A percentile compares a stretch with the other conserved stretches of the same genome.
These are phyloP conservation scores for Cryomyces minteri DNA, from an alignment of 495 filamentous ascomycete genomes.

Conservation along the genomic window DNA sequence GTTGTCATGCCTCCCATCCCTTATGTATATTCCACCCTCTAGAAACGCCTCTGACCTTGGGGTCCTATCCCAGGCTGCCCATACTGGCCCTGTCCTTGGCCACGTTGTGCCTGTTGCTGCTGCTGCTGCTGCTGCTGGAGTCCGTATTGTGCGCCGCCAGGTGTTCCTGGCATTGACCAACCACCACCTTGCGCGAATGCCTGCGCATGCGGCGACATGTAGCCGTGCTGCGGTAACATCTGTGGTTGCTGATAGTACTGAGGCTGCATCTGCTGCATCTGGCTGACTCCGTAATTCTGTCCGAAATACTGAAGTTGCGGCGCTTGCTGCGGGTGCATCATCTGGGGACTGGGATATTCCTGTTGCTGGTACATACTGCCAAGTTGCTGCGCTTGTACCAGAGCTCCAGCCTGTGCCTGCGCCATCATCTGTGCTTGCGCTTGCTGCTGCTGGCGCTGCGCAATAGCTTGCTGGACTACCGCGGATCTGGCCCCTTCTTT, in stretches of 20 bases:
- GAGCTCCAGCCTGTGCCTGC: not conserved
- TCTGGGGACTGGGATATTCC: not conserved
- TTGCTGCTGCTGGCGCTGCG: constrained; percentile 7
- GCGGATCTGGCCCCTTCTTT: not conserved
- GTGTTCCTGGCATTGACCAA: not conserved
- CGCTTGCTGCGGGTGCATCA: not conserved
- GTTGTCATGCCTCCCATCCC: too few relatives aligned
- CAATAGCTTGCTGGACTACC: constrained; percentile 8
- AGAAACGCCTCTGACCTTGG: too few relatives aligned
- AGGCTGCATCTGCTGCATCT: not conserved
- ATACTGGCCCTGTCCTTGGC: not conserved
- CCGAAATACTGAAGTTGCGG: not conserved
- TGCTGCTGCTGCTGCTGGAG: not conserved
- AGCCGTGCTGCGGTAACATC: not conserved
- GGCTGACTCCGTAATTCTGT: not conserved
- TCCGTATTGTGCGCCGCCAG: not conserved
- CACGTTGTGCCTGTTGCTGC: not conserved
- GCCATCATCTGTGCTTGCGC: not conserved
- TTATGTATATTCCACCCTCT: too few relatives aligned
- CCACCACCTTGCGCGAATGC: not conserved
- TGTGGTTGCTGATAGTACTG: not conserved
- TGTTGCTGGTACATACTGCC: not conserved
- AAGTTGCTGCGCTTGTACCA: constrained; percentile 5
- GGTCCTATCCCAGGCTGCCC: not conserved
- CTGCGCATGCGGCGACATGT: not conserved